These are phyloP conservation scores for Penicillium sp. DNA, from an alignment of 2,329 filamentous ascomycete genomes.

Conservation along the genomic window DNA sequence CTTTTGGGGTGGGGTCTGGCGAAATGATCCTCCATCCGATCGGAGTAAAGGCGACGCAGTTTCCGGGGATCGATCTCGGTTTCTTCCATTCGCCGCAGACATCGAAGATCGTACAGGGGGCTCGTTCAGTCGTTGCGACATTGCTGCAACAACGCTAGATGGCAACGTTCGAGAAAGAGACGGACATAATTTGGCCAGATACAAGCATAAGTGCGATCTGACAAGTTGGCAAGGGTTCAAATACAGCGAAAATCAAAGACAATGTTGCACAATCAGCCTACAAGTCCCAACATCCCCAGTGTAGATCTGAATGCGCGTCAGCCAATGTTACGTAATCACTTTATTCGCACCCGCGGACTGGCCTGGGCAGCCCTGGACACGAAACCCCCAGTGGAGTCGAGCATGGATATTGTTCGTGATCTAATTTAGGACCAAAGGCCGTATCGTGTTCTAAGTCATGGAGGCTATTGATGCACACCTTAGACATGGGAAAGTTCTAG, in stretches of 20 bases:
- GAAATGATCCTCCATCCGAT: conserved; percentile 20
- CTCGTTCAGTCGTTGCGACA: conserved; percentile 23
- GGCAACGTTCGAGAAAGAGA: conserved; percentile 21
- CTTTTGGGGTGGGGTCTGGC: conserved; percentile 21
- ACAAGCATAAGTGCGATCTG: conserved; percentile 21
- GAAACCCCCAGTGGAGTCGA: not conserved
- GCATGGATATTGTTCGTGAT: not conserved
- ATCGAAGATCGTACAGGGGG: conserved; percentile 14
- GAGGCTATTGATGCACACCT: not conserved
- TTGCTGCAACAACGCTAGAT: conserved; percentile 20
- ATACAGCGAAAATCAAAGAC: not conserved
- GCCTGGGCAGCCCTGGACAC: not conserved
- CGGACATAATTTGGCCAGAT: conserved; percentile 16
- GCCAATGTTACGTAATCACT: conserved; percentile 6
- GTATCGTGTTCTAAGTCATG: too few species aligned
- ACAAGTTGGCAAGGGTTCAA: not conserved
- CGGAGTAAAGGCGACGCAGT: conserved; percentile 4
- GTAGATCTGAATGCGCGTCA: conserved; percentile 17
- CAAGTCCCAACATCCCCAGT: conserved; percentile 4
- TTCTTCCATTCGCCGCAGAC: conserved; percentile 14
- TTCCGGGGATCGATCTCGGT: not conserved
- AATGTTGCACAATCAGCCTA: conserved; percentile 1
- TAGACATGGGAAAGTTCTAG: conserved; percentile 30
- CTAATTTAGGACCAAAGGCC: not conserved
- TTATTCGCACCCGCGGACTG: not conserved